Base-by-base conservation (phyloP, 2,329 filamentous ascomycete species). In the Daldinia eschscholtzii region DNA sequence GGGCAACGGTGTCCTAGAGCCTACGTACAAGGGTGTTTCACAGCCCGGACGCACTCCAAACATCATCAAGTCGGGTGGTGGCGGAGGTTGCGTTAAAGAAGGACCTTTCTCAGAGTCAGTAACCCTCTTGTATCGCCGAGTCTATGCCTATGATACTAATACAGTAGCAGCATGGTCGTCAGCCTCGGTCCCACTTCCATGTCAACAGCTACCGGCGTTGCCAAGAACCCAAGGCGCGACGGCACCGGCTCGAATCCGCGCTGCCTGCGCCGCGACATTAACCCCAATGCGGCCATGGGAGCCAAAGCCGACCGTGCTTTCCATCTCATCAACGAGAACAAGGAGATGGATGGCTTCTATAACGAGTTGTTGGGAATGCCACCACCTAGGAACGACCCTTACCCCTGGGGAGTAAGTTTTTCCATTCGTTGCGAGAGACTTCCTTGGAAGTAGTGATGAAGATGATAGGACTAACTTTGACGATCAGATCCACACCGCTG, bases 41-140 rank as follows among this genome's bases (percentile, higher is more conserved):
- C 78, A 80, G 64, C 67, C 62, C 7, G 76, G 75, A 15, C 75
- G 79, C n/a, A 79, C 77, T 6, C 75, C 80, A n/a, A 79, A 84
- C 68, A 76, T 79, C 18, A 79, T 86, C 39, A 77, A 79, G 42
- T 75, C 85, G 0, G 87, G 82, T 10, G 81, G 81, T 3, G 87
- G 87, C 12, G 87, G 87, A 28, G 87, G 87, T 2, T 89, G 87
- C 72, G 80, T 89, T 4, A 80, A 77, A 2, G 77, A 77, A 2
- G 86, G 86, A 0, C 87, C 87, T 0, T 82, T 87, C 23, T 76
- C 76, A 28, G 81, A 82, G 77, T 81, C 68, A 7, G 77, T 76
- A 23, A 15, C 3, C 35, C 10, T 10, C 10, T 48, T 41, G 4
- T 37, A 30, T 26, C 12, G 1, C 2, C 6, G 12, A 28, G 13